A percentile compares a stretch with the other conserved stretches of the same genome.
Conservation (phyloP, 2,329 filamentous ascomycete species). For the Fusarium zealandicum region DNA sequence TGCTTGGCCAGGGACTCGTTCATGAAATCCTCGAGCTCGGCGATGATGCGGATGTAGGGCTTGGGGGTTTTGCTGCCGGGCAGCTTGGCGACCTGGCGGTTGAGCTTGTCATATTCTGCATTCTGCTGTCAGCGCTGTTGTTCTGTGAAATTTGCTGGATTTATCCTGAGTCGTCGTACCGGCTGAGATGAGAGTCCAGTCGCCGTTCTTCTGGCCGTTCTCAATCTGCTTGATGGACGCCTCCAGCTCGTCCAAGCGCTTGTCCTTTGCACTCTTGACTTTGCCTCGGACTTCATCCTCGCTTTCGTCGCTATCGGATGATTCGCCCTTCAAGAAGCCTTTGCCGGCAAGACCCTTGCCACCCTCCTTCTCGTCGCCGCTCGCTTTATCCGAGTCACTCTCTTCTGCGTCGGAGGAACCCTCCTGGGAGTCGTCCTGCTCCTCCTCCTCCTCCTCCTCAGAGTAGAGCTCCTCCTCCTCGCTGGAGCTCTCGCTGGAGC, state of each 20-base stretch:
- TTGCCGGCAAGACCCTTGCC: no score
- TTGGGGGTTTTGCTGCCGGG: constrained; percentile 82
- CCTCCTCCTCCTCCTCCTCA: constrained; percentile 52
- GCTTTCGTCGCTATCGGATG: constrained; percentile 81
- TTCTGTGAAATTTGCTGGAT: background rate
- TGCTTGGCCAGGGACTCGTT: constrained; percentile 94
- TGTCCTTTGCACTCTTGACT: constrained; percentile 98
- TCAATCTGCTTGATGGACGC: constrained; percentile 89
- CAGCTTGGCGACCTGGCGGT: constrained; percentile 83
- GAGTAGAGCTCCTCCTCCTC: constrained; percentile 96
- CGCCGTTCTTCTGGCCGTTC: constrained; percentile 96
- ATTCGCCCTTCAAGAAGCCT: constrained; percentile 85
- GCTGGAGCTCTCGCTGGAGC: constrained; percentile 93
- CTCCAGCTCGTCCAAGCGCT: constrained; percentile 93
- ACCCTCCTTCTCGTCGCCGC: no score
- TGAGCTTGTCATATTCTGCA: constrained; percentile 92
- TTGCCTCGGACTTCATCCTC: constrained; percentile 86
- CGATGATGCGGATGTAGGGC: constrained; percentile 89
- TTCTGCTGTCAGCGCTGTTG: constrained; percentile 20
- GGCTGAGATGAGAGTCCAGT: constrained; percentile 91
- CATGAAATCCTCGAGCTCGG: constrained; percentile 93
- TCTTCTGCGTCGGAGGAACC: constrained; percentile 62
- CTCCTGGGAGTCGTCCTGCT: constrained; percentile 56
- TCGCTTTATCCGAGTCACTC: constrained; percentile 52
- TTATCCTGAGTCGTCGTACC: constrained; percentile 59